Conservation (phyloP, 2,329 filamentous ascomycete species). For the Neophaeococcomyces aloes region DNA sequence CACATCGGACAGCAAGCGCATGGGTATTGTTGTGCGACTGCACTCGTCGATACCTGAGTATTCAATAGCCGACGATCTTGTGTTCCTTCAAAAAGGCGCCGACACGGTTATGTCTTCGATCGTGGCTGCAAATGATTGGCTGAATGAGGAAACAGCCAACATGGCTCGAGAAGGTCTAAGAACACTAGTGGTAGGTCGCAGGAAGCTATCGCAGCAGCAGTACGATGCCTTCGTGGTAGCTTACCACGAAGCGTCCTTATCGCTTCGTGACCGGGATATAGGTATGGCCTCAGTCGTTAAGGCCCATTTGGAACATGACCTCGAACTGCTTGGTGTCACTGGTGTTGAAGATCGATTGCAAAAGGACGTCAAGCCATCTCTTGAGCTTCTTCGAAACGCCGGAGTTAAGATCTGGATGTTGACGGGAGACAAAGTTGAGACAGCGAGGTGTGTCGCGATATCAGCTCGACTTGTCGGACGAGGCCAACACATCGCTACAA, state of each 20-base stretch:
- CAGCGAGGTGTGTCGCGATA: constrained; percentile 88
- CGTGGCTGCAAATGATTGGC: constrained; percentile 92
- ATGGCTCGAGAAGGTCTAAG: constrained; percentile 95
- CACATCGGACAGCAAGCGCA: constrained; percentile 93
- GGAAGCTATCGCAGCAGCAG: constrained; percentile 64
- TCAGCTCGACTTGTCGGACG: constrained; percentile 87
- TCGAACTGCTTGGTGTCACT: constrained; percentile 92
- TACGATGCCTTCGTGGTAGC: constrained; percentile 69
- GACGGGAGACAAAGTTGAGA: constrained; percentile 97
- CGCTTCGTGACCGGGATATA: constrained; percentile 67
- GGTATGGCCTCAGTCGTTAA: constrained; percentile 72
- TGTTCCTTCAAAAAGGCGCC: constrained; percentile 97
- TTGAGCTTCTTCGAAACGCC: constrained; percentile 90
- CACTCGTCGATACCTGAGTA: constrained; percentile 39
- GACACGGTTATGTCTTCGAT: constrained; percentile 98
- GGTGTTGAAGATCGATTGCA: constrained; percentile 97
- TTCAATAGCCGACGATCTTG: constrained; percentile 60
- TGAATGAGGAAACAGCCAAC: constrained; percentile 97
- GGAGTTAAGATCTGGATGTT: constrained; percentile 99
- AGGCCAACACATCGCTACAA: constrained; percentile 91
- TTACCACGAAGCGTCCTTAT: constrained; percentile 70
- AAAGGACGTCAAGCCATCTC: constrained; percentile 84
- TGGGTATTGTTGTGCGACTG: constrained; percentile 94
- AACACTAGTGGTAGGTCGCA: constrained; percentile 89
- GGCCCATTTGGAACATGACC: constrained; percentile 70